phyloP scores from a whole-genome alignment of 176 grass and related monocot genomes.

The Elaeis guineensis region DNA sequence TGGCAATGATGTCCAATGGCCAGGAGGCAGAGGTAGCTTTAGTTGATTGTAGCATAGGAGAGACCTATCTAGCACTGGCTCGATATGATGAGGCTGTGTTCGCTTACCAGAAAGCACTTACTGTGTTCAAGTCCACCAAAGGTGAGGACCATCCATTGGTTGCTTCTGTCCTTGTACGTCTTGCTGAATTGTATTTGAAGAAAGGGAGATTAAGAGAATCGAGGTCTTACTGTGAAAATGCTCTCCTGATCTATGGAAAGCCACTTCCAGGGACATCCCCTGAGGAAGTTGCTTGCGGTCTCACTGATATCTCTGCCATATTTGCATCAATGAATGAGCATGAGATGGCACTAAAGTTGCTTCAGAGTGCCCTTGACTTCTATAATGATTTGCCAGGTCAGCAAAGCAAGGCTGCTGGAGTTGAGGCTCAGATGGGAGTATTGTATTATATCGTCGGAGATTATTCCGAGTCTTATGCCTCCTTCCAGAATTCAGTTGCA shows the following conservation, averaged over 20 bases:
- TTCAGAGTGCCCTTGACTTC: constrained; percentile 18
- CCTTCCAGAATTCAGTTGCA: constrained; percentile 13
- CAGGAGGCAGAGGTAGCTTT: constrained; percentile 22
- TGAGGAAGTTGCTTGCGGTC: constrained; percentile 16
- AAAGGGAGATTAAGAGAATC: constrained; percentile 19
- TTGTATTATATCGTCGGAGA: constrained; percentile 16
- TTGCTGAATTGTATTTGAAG: constrained; percentile 21
- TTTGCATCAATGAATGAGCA: constrained; percentile 18
- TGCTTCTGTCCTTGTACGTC: constrained; percentile 20
- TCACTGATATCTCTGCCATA: constrained; percentile 23
- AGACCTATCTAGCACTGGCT: constrained; percentile 13
- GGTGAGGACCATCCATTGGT: constrained; percentile 16
- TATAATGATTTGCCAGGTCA: constrained; percentile 21
- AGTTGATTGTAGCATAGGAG: constrained; percentile 24
- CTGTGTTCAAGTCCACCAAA: constrained; percentile 13
- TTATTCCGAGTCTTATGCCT: constrained; percentile 19
- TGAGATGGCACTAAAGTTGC: constrained; percentile 23
- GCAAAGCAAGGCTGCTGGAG: constrained; percentile 15
- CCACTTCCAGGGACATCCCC: constrained; percentile 13
- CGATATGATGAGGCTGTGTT: constrained; percentile 27
- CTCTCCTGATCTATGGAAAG: constrained; percentile 19
- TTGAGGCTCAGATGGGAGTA: constrained; percentile 26
- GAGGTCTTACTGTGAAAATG: constrained; percentile 20
- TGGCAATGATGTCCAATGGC: constrained; percentile 24
- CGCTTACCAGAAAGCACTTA: constrained; percentile 19